These are phyloP conservation scores for Akanthomyces uredinophilus DNA, from an alignment of 2,329 filamentous ascomycete genomes.

Conservation along the genomic window DNA sequence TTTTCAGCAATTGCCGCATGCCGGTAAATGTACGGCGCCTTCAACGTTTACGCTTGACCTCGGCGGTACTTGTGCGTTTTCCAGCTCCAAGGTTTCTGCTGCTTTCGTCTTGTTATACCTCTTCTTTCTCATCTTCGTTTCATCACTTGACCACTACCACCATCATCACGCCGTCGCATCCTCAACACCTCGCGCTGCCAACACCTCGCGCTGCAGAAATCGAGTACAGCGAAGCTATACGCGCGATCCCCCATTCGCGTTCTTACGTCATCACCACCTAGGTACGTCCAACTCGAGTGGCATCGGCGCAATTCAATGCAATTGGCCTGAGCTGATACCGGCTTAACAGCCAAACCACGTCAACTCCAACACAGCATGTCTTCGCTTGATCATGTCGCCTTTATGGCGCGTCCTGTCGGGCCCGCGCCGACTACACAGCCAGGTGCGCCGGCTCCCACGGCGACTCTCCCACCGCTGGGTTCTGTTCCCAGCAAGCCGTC, in stretches of 20 bases:
- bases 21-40: slow-evolving; percentile 8
- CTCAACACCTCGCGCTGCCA: too few species aligned
- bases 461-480: background rate
- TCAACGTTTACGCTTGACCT: background rate
- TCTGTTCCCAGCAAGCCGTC: background rate
- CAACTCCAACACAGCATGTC: background rate
- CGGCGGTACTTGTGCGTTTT: background rate
- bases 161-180: too few species aligned
- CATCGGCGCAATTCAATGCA: too few species aligned
- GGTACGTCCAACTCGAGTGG: background rate
- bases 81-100: slow-evolving; percentile 5
- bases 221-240: too few species aligned
- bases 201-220: background rate
- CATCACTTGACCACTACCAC: background rate
- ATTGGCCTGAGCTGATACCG: background rate
- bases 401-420: background rate
- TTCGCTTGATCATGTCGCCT: slow-evolving; percentile 2
- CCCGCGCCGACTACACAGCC: background rate
- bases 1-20: background rate
- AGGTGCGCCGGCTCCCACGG: background rate
- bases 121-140: slow-evolving; percentile 1
- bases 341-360: too few species aligned
- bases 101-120: background rate
- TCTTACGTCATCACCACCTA: slow-evolving; percentile 8
- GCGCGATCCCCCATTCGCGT: background rate